These are phyloP conservation scores for Moringa oleifera DNA, from an alignment of 345 rosid species.

Conservation along the genomic window DNA sequence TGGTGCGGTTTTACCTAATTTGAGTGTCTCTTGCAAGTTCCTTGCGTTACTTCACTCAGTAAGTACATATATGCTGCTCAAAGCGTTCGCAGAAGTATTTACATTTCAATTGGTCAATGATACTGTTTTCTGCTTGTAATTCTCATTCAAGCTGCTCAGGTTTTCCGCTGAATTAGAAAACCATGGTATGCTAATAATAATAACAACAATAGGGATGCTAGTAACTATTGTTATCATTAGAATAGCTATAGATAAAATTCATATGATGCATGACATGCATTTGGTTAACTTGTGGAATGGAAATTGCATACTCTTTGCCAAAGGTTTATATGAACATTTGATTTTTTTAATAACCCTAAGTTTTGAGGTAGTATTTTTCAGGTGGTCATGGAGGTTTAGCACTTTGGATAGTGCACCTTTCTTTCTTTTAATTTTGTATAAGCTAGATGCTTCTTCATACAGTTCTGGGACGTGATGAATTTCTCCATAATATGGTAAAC, in stretches of 20 bases:
- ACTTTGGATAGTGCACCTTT: neutral
- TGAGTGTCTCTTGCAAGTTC: constrained; percentile 79
- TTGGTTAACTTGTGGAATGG: too few species aligned
- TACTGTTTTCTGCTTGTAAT: neutral
- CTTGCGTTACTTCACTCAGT: constrained; percentile 92
- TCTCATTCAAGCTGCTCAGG: neutral
- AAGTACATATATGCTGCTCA: constrained; percentile 26
- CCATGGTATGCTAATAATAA: neutral
- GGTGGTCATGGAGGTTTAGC: neutral
- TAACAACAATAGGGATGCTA: too few species aligned
- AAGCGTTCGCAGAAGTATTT: neutral
- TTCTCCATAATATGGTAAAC: neutral
- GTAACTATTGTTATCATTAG: too few species aligned
- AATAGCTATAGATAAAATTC: too few species aligned
- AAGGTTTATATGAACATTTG: neutral
- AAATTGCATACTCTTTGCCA: neutral
- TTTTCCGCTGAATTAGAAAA: neutral
- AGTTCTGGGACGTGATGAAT: neutral
- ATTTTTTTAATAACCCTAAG: neutral
- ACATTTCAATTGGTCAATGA: neutral
- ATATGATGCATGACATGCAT: too few species aligned
- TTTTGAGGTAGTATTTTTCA: constrained; percentile 2
- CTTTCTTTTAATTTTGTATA: too few species aligned
- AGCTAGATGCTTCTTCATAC: neutral
- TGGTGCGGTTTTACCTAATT: constrained; percentile 41